Evolutionary conservation across 305 asterid species (phyloP).

Genomic region (Fraxinus latifolia): DNA sequence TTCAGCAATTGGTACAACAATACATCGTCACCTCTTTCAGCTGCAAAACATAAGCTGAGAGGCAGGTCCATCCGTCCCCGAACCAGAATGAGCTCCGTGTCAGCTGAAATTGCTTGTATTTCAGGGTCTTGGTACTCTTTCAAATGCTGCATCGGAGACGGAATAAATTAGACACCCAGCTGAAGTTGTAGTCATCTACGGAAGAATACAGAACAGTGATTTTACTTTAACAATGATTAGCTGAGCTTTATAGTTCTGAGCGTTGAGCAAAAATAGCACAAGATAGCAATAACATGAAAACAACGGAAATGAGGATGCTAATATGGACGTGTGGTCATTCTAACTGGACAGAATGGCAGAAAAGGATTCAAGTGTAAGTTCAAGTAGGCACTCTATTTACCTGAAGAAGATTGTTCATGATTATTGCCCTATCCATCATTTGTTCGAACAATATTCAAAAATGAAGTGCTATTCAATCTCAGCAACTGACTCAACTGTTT

Average conservation of each 20-base stretch:
- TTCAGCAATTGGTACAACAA: conserved; percentile 59
- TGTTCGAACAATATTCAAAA: conserved; percentile 62
- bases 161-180: neutral
- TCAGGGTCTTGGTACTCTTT: conserved; percentile 48
- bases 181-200: neutral
- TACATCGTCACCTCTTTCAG: conserved; percentile 58
- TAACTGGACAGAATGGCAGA: neutral
- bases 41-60: conserved; percentile 78
- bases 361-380: neutral
- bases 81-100: conserved; percentile 64
- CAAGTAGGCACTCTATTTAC: conserved; percentile 22
- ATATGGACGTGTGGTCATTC: neutral
- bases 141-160: conserved; percentile 46
- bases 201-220: neutral
- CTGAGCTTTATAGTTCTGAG: neutral
- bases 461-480: conserved; percentile 56
- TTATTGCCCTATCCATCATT: conserved; percentile 67
- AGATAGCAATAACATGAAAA: neutral
- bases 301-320: neutral
- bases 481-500: conserved; percentile 64
- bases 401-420: conserved; percentile 77
- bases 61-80: conserved; percentile 74
- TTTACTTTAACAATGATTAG: neutral
- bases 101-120: conserved; percentile 44
- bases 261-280: neutral